Conservation (phyloP, 768 basidiomycete species). For the Epithele typhae region DNA sequence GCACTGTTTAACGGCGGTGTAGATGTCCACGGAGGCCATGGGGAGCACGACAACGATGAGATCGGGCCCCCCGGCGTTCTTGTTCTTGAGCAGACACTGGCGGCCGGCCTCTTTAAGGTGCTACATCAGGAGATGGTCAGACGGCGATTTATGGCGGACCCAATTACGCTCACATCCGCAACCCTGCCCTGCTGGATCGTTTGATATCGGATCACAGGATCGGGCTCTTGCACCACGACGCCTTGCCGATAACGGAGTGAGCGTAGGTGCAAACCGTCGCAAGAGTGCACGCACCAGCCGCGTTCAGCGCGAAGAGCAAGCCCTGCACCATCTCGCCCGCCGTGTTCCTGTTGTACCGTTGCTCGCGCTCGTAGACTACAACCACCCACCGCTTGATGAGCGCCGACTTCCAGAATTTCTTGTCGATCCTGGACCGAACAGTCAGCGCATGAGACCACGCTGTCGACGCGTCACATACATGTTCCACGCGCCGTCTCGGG, state of each 20-base stretch:
- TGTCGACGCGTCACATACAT: too few relatives aligned
- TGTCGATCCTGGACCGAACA: conserved; percentile 72
- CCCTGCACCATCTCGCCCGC: conserved; percentile 54
- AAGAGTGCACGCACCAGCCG: too few relatives aligned
- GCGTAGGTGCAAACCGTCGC: too few relatives aligned
- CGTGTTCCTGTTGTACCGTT: conserved; percentile 46
- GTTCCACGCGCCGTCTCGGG: conserved; percentile 73
- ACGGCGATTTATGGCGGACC: too few relatives aligned
- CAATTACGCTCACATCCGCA: too few relatives aligned
- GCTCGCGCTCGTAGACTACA: conserved; percentile 59
- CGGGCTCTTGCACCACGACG: too few relatives aligned
- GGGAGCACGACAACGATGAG: conserved; percentile 69
- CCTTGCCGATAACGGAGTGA: too few relatives aligned
- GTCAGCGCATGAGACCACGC: too few relatives aligned
- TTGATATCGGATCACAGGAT: too few relatives aligned
- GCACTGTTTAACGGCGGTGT: conserved; percentile 78
- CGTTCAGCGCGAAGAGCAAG: conserved; percentile 41
- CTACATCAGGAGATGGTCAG: too few relatives aligned
- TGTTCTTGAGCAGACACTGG: conserved; percentile 37
- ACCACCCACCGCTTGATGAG: conserved; percentile 57
- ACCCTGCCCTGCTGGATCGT: too few relatives aligned
- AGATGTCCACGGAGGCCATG: conserved; percentile 71
- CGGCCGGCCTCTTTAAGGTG: conserved; percentile 49
- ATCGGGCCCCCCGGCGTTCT: conserved; percentile 34
- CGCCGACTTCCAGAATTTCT: conserved; percentile 57